Base-by-base conservation (phyloP, 2,329 filamentous ascomycete genomes). In the Botryotinia globosa region DNA sequence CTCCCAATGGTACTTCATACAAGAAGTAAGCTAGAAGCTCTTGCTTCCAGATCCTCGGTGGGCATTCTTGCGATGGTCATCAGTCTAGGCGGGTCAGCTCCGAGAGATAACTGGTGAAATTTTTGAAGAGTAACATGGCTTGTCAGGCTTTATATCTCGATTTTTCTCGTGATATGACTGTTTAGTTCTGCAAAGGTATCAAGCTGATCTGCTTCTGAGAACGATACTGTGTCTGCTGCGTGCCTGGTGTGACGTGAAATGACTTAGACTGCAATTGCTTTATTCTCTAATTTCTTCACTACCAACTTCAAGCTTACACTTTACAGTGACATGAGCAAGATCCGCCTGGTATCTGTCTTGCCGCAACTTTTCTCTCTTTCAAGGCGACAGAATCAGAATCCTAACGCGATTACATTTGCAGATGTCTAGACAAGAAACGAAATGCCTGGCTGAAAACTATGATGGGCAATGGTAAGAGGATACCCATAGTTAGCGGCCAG, bases 1-100 rank as follows among this genome's bases (percentile, higher is more conserved):
- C 88, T 16, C 82, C 90, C 10, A 82, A 83, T 72, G 87, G 85
- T 56, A 45, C 77, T 67, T 76, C 71, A n/a, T 76, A 74, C 64
- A 78, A 77, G 75, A 79, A 79, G 74, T 78, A 70, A 42, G 62
- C 62, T 39, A 25, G 10, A 16, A 37, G 58, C 58, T 61, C 34
- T 34, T 39, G 9, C 4, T n/a, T 16, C 34, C 10, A n/a, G 58
- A 4, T n/a, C 25, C 34, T 39, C 12, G 1, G 10, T 22, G 16
- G 42, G 25, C 22, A 34, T 65, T 25, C 2, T 4, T 37, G 8
- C 12, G 34, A 39, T n/a, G 34, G 32, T 0, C n/a, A 3, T n/a
- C 8, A 8, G 18, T 39, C 8, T 37, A 3, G 18, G 34, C 10
- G 0, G 22, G 3, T 1, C 5, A 61, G 37, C 4, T 39, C 5